Percentiles rank a stretch among this genome's conserved stretches.
These are phyloP conservation scores for Solanum paucissectum DNA, from an alignment of 257 asterid species.

Conservation along the genomic window DNA sequence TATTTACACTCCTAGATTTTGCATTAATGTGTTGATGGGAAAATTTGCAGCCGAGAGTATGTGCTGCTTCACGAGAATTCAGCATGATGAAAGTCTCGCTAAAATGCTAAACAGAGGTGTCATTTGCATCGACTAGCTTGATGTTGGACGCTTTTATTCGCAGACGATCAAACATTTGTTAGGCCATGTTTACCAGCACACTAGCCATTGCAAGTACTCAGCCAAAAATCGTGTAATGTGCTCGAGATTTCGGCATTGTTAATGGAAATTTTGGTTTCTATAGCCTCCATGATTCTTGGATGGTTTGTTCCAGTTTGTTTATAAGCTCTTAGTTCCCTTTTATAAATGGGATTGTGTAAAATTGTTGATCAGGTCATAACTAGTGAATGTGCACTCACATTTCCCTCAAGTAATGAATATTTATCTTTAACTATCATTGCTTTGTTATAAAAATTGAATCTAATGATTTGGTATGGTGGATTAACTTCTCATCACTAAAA, in stretches of 20 bases:
- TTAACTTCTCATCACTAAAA: not conserved
- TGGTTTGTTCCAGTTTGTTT: not conserved
- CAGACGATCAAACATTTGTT: not conserved
- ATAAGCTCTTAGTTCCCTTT: not conserved
- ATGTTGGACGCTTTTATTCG: not conserved
- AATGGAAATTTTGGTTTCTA: not conserved
- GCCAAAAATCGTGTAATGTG: not conserved
- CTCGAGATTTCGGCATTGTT: not conserved
- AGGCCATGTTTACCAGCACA: not conserved
- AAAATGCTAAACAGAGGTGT: not conserved
- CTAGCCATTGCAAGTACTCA: not conserved
- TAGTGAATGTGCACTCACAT: not conserved
- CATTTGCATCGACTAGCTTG: not conserved
- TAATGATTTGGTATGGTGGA: not conserved
- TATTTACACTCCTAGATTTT: not conserved
- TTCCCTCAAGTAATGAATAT: not conserved
- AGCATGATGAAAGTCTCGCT: constrained; percentile 23
- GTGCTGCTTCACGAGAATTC: constrained; percentile 90
- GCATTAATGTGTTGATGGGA: not conserved
- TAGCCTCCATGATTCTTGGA: not conserved
- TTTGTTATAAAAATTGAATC: not conserved
- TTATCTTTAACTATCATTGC: not conserved
- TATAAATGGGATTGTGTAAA: not conserved
- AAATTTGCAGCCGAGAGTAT: constrained; percentile 83
- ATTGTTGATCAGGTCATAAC: not conserved